Conservation (phyloP, 164 flowering plant species). For the Cinnamomum chago region DNA sequence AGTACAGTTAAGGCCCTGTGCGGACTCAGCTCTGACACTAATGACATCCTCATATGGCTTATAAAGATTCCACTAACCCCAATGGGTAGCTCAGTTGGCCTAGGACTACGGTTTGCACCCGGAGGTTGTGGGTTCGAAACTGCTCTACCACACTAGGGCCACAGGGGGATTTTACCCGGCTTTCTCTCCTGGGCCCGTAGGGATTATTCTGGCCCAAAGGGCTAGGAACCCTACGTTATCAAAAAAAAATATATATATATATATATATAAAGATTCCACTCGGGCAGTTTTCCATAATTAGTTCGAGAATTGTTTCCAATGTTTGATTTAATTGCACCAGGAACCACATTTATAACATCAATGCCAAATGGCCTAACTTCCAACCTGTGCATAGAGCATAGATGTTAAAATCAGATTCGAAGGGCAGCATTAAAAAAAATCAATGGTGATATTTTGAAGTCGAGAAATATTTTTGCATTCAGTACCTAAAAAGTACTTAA, state of each 20-base stretch:
- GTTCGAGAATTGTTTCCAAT: conserved; percentile 48
- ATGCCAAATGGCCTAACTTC: conserved; percentile 74
- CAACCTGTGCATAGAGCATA: conserved; percentile 37
- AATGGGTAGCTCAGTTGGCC: no score
- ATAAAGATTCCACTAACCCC: no score
- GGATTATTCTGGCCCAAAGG: no score
- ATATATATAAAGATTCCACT: no score
- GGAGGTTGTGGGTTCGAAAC: no score
- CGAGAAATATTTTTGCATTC: background rate
- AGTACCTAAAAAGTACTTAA: no score
- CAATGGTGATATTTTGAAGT: background rate
- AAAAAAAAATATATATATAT: no score
- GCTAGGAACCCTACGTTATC: no score
- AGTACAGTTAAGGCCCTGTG: conserved; percentile 55
- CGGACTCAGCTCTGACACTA: conserved; percentile 42
- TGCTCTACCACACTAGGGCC: no score
- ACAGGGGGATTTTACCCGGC: no score
- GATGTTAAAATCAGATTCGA: background rate
- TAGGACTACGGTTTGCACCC: no score
- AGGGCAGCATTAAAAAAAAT: background rate
- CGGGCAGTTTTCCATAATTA: conserved; percentile 58
- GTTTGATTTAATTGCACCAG: conserved; percentile 79
- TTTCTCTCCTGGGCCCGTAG: no score
- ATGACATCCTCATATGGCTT: conserved; percentile 60
- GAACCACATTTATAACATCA: conserved; percentile 69